Percentiles rank a stretch among this genome's conserved stretches.
Conservation (phyloP, 1,139 yeast genomes). For the Yamadazyma atmosphaerica region DNA sequence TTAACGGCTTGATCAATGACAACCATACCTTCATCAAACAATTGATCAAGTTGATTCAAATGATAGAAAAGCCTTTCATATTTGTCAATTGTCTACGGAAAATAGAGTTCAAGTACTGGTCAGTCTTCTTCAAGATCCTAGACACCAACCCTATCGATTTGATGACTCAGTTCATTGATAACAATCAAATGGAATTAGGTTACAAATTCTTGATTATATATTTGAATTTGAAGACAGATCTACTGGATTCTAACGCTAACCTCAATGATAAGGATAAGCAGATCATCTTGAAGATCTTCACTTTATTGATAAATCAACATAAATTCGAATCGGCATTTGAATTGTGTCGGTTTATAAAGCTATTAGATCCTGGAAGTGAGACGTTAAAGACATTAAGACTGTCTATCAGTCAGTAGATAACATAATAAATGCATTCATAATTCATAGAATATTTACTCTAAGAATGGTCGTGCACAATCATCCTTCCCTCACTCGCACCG, state of each 20-base stretch:
- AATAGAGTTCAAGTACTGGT: constrained; percentile 45
- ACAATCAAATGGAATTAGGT: constrained; percentile 39
- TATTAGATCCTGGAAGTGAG: constrained; percentile 41
- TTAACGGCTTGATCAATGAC: constrained; percentile 30
- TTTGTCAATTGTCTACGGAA: constrained; percentile 46
- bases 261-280: constrained; percentile 32
- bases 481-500: no score
- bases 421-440: no score
- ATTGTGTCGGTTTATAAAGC: constrained; percentile 44
- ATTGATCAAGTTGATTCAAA: constrained; percentile 22
- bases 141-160: constrained; percentile 39
- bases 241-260: constrained; percentile 20
- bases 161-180: constrained; percentile 37
- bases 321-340: constrained; percentile 51
- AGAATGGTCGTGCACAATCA: no score
- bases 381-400: constrained; percentile 20
- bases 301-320: constrained; percentile 30
- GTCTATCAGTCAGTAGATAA: no score
- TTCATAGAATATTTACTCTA: no score
- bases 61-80: constrained; percentile 34
- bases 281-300: constrained; percentile 36
- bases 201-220: constrained; percentile 45
- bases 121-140: constrained; percentile 33
- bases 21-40: constrained; percentile 7
- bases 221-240: constrained; percentile 37